Evolutionary conservation across 2,329 filamentous ascomycete species (phyloP).

Genomic region (Trichothecium roseum): DNA sequence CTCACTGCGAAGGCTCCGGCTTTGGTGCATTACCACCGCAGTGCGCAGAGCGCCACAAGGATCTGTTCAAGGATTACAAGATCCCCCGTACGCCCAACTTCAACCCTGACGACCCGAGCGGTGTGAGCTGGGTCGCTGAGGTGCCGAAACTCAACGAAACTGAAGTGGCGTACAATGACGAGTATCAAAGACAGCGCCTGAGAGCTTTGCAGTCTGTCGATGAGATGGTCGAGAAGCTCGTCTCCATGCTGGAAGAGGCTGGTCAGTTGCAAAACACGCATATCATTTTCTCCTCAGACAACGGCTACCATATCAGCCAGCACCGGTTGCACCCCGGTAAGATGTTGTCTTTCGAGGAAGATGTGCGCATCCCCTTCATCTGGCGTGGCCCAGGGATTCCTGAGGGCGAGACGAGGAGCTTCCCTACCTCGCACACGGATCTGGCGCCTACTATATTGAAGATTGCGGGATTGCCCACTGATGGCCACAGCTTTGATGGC

Average conservation of each 20-base stretch:
- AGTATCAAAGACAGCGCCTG: slow-evolving; percentile 28
- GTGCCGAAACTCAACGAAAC: slow-evolving; percentile 21
- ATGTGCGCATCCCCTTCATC: slow-evolving; percentile 40
- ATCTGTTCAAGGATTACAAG: slow-evolving; percentile 46
- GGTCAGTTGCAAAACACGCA: slow-evolving; percentile 30
- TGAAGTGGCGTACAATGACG: slow-evolving; percentile 21
- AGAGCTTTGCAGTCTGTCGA: slow-evolving; percentile 32
- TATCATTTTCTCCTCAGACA: slow-evolving; percentile 41
- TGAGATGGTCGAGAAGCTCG: slow-evolving; percentile 28
- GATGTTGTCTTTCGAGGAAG: slow-evolving; percentile 38
- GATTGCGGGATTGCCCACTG: slow-evolving; percentile 16
- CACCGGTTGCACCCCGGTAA: slow-evolving; percentile 42
- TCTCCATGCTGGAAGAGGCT: slow-evolving; percentile 18
- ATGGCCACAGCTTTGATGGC: slow-evolving; percentile 37
- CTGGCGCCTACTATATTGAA: slow-evolving; percentile 42
- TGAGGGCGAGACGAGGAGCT: slow-evolving; percentile 19
- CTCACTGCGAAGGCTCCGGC: slow-evolving; percentile 20
- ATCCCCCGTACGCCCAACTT: slow-evolving; percentile 56
- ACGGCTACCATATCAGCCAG: slow-evolving; percentile 43
- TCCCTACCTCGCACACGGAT: slow-evolving; percentile 40
- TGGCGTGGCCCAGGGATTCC: slow-evolving; percentile 41
- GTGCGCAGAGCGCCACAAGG: slow-evolving; percentile 41
- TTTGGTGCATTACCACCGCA: slow-evolving; percentile 1
- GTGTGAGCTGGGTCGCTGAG: slow-evolving; percentile 31
- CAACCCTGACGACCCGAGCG: slow-evolving; percentile 39